Base-by-base conservation (phyloP, 1,139 yeast genomes). In the Scheffersomyces quercinus region DNA sequence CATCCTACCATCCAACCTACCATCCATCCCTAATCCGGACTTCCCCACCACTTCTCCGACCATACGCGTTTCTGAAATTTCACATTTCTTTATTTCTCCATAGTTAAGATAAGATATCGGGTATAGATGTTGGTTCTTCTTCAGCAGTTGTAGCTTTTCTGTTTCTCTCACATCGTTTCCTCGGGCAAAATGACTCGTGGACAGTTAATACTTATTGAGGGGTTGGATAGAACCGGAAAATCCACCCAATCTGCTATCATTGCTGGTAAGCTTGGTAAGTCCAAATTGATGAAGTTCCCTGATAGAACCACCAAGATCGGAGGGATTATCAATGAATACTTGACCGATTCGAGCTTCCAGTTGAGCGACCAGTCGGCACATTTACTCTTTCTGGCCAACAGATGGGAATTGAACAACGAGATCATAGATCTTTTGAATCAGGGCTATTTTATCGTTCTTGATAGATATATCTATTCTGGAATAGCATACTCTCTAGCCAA, bases 211-310 rank as follows among this genome's bases (percentile, higher is more conserved):
- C 77, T 89, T 5, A 75, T 95, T 4, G 99, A 95, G 64, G 99
- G 99, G 0, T 78, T 93, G 1, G 99, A 95, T 60, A 70, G 99
- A 41, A 85, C 98, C 0, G 99, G 99, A 0, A 95, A 95, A 61
- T 82, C 97, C 1, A 90, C 98, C 0, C 99, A 95, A 62, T 85
- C 93, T 3, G 68, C 67, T 3, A 54, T 67, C 4, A 67, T 88
- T 4, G 58, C 68, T 1, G 58, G 67, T 3, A 58, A 56, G 12
- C 65, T 88, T 8, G 50, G 67, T 7, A 46, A 67, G 12, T 79
- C 78, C 3, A 68, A 69, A 43, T 65, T 86, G 37, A 54, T 87
- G 49, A 89, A 88, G 61, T 93, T 91, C 53, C 99, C 98, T 12
- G 95, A 90, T 45, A 74, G 99, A 46, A 71, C 85, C 2, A 95